A percentile compares a stretch with the other conserved stretches of the same genome.
Conservation (phyloP, 305 asterid species). For the Fraxinus velutina region DNA sequence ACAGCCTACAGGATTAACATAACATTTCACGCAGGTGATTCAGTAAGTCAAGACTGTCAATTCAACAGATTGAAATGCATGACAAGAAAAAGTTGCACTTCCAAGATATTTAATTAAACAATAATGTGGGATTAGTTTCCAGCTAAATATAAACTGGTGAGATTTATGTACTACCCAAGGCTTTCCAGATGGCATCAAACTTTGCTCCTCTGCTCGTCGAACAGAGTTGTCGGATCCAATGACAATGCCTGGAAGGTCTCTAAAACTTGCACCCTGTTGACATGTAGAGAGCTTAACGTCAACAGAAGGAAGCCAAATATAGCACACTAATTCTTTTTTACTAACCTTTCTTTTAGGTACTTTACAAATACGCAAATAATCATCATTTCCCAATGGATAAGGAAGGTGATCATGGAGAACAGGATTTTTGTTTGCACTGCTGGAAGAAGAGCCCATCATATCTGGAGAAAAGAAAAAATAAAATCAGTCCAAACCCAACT, state of each 20-base stretch:
- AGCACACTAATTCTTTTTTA: conserved; percentile 8
- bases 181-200: conserved; percentile 69
- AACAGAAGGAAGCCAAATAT: conserved; percentile 19
- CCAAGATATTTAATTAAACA: background rate
- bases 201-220: conserved; percentile 39
- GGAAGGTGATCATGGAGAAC: conserved; percentile 66
- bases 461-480: conserved; percentile 35
- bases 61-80: background rate
- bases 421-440: conserved; percentile 24
- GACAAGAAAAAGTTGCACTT: background rate
- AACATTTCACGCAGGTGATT: background rate
- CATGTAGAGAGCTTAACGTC: conserved; percentile 20
- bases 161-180: conserved; percentile 45
- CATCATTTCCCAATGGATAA: conserved; percentile 46
- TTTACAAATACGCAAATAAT: conserved; percentile 61
- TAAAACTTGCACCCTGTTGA: conserved; percentile 67
- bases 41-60: background rate
- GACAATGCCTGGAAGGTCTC: conserved; percentile 80
- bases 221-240: conserved; percentile 52
- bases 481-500: background rate
- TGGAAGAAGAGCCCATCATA: conserved; percentile 49
- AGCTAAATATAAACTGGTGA: conserved; percentile 3
- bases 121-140: background rate
- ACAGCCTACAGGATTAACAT: conserved; percentile 1
- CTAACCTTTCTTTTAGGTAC: conserved; percentile 73